phyloP scores from a whole-genome alignment of 1,284 basidiomycete genomes.

The Polyporus tsugae region DNA sequence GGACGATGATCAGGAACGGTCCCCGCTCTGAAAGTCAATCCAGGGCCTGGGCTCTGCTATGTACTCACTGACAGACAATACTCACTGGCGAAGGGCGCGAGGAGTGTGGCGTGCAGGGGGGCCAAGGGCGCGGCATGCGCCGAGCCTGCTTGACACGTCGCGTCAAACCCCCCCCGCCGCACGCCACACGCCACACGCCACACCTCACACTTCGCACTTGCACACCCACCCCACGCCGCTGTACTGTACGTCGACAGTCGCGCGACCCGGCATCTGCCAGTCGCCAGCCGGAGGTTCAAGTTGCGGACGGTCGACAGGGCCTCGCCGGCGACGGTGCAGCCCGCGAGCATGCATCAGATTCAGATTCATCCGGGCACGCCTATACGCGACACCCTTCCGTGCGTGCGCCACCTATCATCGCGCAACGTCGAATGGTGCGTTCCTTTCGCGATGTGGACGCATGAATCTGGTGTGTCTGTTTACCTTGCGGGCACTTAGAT shows the following conservation, averaged over 20 bases:
- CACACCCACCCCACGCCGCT: too few relatives aligned
- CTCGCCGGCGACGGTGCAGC: not conserved
- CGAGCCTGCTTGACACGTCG: not conserved
- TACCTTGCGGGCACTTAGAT: not conserved
- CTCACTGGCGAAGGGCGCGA: not conserved
- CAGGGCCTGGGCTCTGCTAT: not conserved
- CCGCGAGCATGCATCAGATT: not conserved
- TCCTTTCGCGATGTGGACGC: not conserved
- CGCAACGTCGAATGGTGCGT: not conserved
- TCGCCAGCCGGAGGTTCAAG: not conserved
- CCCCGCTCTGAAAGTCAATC: not conserved
- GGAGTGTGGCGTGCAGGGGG: not conserved
- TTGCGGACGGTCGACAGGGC: not conserved
- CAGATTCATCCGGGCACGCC: not conserved
- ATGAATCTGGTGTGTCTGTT: not conserved
- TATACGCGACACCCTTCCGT: constrained; percentile 1
- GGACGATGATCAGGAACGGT: not conserved
- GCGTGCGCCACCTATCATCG: not conserved
- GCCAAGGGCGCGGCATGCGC: not conserved
- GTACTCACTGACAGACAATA: not conserved
- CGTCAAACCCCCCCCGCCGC: constrained; percentile 3
- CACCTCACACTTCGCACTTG: too few relatives aligned
- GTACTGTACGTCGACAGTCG: not conserved
- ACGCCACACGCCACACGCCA: not conserved
- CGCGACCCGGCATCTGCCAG: not conserved